Evolutionary conservation across 2,329 filamentous ascomycete genomes (phyloP), one percentile per base, ranked within the genome.

Genomic region (Chaetomium strumarium): DNA sequence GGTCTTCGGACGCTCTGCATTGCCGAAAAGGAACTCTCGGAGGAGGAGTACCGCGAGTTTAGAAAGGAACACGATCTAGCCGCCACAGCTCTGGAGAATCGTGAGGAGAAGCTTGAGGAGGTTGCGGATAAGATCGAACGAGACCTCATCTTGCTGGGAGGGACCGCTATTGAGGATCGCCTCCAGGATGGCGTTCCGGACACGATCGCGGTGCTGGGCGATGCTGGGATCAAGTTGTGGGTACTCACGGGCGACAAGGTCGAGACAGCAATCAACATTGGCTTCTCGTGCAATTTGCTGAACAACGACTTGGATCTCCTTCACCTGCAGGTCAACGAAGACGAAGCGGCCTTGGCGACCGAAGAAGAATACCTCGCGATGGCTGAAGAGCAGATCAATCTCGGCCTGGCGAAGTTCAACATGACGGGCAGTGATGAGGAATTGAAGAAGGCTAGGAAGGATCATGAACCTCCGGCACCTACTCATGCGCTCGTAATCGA

Each of bases 211-310:
- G 74, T 99, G 41, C 83, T 99, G 48, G 92, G 86, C 30, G 83
- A 90, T 64, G 93, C 93, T 49, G 95, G 95, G 67, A 96, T 99
- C 71, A 99, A 99, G 71, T 81, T 99, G 8, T 99, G 93, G 93
- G 93, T 99, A 49, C 75, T 99, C 59, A 99, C 93, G 14, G 93
- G 95, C 58, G 93, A 99, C 77, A 99, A 97, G 71, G 92, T 97
- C 31, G 93, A 99, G 72, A 99, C 93, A 20, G 93, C 95, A 53
- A 99, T 99, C 82, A 99, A 99, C 72, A 99, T 99, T 66, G 93
- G 93, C 2, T 99, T 97, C 71, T 99, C 95, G 11, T 99, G 95
- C 75, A 99, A 99, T 63, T 78, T 99, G 31, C 80, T 99, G 51
- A 90, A 92, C 71, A 99, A 96, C 69, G 89, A 96, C 61, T 96